A percentile compares a stretch with the other conserved stretches of the same genome.
phyloP scores from a whole-genome alignment of 139 green algal genomes.

The Chlamydomonas schloesseri region DNA sequence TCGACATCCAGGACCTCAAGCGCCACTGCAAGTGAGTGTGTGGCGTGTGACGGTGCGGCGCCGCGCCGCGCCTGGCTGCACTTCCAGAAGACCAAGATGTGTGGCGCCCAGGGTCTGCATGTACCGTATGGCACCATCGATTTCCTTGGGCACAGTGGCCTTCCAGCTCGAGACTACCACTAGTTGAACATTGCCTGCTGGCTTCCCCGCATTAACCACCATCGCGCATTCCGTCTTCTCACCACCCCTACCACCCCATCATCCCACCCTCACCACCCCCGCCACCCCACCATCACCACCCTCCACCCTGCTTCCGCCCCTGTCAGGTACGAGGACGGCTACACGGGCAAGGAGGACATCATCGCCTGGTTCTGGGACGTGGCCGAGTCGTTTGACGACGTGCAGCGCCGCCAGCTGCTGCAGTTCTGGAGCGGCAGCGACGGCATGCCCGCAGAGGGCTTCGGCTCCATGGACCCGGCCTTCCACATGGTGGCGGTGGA shows the following conservation, averaged over 20 bases:
- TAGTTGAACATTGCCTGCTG: no score
- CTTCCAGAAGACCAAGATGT: no score
- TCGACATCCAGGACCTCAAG: slow-evolving; percentile 63
- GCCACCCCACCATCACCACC: neutral
- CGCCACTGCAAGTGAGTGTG: slow-evolving; percentile 59
- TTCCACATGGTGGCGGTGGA: slow-evolving; percentile 75
- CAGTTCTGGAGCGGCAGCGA: slow-evolving; percentile 76
- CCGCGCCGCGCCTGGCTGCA: no score
- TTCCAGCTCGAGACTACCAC: no score
- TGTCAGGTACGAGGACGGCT: slow-evolving; percentile 73
- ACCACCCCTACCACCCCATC: neutral
- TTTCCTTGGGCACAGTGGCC: no score
- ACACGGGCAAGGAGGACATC: slow-evolving; percentile 71
- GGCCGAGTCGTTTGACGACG: slow-evolving; percentile 66
- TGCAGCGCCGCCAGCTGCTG: slow-evolving; percentile 67
- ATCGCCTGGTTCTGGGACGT: slow-evolving; percentile 76
- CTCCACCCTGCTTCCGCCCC: neutral
- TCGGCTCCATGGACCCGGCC: slow-evolving; percentile 67
- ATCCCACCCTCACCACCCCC: neutral
- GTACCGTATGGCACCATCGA: no score
- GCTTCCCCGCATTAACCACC: no score
- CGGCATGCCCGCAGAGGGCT: slow-evolving; percentile 75
- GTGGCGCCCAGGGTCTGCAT: no score
- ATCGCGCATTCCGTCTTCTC: no score
- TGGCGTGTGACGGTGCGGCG: neutral